These are phyloP conservation scores for Solidago caesia DNA, from an alignment of 129 eudicot genomes.

Conservation along the genomic window DNA sequence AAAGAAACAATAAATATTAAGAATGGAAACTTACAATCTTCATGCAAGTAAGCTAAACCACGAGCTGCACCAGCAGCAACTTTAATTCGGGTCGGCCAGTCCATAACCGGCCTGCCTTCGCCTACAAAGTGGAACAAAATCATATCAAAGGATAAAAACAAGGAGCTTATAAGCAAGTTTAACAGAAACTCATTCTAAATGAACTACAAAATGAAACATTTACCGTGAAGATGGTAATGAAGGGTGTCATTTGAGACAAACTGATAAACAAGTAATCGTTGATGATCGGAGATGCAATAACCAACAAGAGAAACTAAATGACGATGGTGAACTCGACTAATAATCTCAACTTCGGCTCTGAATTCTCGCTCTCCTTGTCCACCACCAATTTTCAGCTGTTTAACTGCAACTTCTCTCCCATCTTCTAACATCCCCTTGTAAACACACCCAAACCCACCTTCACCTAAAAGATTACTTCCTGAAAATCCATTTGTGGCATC, in stretches of 20 bases:
- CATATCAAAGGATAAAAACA: neutral
- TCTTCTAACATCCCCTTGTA: conserved; percentile 73
- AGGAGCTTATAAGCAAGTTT: neutral
- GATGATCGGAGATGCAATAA: conserved; percentile 77
- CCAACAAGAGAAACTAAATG: conserved; percentile 96
- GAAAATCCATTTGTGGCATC: conserved; percentile 83
- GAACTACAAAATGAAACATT: conserved; percentile 18
- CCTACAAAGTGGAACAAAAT: conserved; percentile 38
- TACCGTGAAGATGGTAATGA: conserved; percentile 89
- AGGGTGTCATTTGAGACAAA: conserved; percentile 82
- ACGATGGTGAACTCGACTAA: conserved; percentile 90
- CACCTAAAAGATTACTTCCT: conserved; percentile 64
- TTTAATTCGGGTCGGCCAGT: conserved; percentile 74
- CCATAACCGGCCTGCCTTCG: conserved; percentile 71
- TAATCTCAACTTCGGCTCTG: conserved; percentile 92
- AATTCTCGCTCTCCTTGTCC: conserved; percentile 98
- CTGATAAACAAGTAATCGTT: conserved; percentile 87
- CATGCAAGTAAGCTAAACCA: conserved; percentile 94
- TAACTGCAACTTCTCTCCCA: conserved; percentile 89
- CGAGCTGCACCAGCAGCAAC: conserved; percentile 99
- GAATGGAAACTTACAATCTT: conserved; percentile 54
- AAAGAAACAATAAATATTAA: neutral
- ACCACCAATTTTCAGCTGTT: conserved; percentile 81
- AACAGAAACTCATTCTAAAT: conserved; percentile 1
- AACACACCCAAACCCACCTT: conserved; percentile 98